Evolutionary conservation across 257 asterid genomes (phyloP).

Genomic region (Forsythia viridissima): DNA sequence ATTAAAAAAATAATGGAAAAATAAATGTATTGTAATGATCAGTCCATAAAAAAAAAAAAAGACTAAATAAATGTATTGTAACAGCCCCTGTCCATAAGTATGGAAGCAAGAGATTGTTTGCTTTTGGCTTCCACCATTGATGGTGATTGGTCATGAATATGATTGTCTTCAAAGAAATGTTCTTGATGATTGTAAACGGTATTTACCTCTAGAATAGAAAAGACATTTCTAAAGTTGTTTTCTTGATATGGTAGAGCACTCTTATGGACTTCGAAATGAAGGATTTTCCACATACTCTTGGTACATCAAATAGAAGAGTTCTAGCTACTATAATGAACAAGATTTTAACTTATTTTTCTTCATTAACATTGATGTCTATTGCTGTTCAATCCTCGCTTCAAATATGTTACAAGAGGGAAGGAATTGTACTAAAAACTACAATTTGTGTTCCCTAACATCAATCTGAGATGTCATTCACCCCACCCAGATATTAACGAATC

Average conservation of each 20-base stretch:
- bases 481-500: not conserved
- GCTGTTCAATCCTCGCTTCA: not conserved
- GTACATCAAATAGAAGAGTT: too few species aligned
- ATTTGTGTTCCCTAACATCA: not conserved
- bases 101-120: not conserved
- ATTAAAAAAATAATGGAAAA: slow-evolving; percentile 8
- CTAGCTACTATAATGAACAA: not conserved
- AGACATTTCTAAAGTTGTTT: not conserved
- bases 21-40: not conserved
- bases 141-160: too few species aligned
- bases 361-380: not conserved
- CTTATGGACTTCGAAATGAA: not conserved
- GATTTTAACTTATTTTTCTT: not conserved
- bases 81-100: not conserved
- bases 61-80: not conserved
- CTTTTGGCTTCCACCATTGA: not conserved
- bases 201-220: not conserved
- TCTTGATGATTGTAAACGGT: not conserved
- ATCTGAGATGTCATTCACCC: not conserved
- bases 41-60: not conserved
- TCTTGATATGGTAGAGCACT: not conserved
- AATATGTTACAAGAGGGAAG: not conserved
- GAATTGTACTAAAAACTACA: not conserved
- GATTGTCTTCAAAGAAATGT: not conserved
- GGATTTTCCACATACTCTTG: not conserved